Evolutionary conservation across 1,284 basidiomycete species (phyloP), one percentile per base, ranked within the genome.

Genomic region (Leccinum angustisporum): DNA sequence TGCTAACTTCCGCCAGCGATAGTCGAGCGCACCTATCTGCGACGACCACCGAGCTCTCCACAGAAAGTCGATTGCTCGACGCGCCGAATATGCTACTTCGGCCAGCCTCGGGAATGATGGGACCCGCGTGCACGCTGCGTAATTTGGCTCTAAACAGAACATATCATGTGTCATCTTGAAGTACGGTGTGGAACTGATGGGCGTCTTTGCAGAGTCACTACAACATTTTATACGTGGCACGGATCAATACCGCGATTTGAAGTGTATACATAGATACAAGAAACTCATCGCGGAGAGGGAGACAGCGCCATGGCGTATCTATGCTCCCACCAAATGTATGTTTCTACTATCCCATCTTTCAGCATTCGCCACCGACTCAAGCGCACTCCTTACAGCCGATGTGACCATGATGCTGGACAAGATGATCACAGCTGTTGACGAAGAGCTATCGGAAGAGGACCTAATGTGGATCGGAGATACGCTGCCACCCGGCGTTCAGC

Each of bases 341-440:
- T 31, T 4, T 13, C 8, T 14, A 66, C 8, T 30, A 10, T 30
- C 25, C 16, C 14, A 16, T 51, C 48, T 52, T 30, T 52, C 14
- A 1, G 4, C 50, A 13, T 36, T 16, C 16, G 40, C 10, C 40
- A n/a, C n/a, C n/a, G 40, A 43, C 40, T 18, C 40, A 43, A n/a
- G 40, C n/a, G 18, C 16, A 18, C 40, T 40, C 16, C 8, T 25
- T 25, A 30, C 25, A 71, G 72, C 46, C 1, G 66, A 71, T 16
- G 63, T 71, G 31, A 40, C 60, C 13, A 34, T 53, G 5, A 65
- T 64, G 62, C 50, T 74, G 1, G 69, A 71, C 34, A 73, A 72
- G 48, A 60, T 74, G 68, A 65, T 71, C 54, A 63, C 58, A 21
- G 56, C 63, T 0, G 33, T 72, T 27, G 72, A 71, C 8, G 68